Evolutionary conservation across 345 rosid species (phyloP).

Genomic region (Salix udensis): DNA sequence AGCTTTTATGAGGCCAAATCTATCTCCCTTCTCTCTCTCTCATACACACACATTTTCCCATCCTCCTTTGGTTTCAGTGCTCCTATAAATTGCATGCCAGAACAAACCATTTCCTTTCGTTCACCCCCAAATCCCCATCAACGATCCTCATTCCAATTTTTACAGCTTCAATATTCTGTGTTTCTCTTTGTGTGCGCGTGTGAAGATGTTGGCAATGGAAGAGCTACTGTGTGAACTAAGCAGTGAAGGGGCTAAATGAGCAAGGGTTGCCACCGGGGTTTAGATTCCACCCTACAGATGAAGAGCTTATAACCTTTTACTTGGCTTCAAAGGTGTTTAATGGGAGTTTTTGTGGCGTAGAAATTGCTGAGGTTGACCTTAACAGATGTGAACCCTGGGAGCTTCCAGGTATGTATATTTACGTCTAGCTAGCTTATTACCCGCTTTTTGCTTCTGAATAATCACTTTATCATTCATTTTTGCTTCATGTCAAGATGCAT

Average conservation of each 20-base stretch:
- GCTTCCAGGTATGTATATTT: constrained; percentile 62
- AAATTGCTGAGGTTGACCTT: constrained; percentile 85
- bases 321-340: constrained; percentile 80
- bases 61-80: constrained; percentile 39
- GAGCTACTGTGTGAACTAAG: constrained; percentile 59
- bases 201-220: constrained; percentile 47
- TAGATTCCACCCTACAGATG: constrained; percentile 94
- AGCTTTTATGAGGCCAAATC: not conserved
- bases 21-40: not conserved
- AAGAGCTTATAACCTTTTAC: constrained; percentile 87
- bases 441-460: not conserved
- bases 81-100: constrained; percentile 24
- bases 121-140: not conserved
- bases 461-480: not conserved
- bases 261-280: constrained; percentile 93
- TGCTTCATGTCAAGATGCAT: not conserved
- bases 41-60: not conserved
- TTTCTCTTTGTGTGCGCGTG: not conserved
- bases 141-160: not conserved
- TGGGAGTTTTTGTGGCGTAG: constrained; percentile 64
- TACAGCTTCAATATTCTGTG: not conserved
- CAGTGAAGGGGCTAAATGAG: constrained; percentile 64
- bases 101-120: not conserved
- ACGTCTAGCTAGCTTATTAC: not conserved
- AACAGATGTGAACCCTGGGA: constrained; percentile 98